Evolutionary conservation across 2,329 filamentous ascomycete genomes (phyloP), one percentile per base, ranked within the genome.

Genomic region (Sclerotinia nivalis): DNA sequence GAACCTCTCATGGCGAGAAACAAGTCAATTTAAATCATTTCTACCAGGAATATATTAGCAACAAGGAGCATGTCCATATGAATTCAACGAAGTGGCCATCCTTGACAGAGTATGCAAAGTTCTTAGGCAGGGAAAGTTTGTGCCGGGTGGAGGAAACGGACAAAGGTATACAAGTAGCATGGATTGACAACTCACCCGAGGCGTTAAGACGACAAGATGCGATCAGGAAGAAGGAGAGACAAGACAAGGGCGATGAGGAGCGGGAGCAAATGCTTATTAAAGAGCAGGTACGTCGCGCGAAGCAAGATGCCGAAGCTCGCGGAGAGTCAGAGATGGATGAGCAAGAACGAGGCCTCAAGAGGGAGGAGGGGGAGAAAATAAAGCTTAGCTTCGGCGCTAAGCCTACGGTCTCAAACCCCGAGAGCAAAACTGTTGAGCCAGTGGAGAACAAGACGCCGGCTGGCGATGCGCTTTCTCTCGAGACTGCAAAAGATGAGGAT

Each of bases 121-220:
- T 92, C 76, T 82, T 99, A 1, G 94, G 95, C 0, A 83, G 91
- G 31, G 93, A 98, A 79, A 92, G 95, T 0, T 89, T 97, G 59
- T 97, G 93, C 76, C 85, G 92, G 43, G 94, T 98, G 0, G 93
- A 98, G 80, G 95, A 98, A 79, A 93, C 89, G 54, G 88, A 92
- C 72, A 95, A 97, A 79, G 96, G 93, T 0, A 76, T 98, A 54
- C 91, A 93, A 76, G 89, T 99, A 68, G 85, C 91, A 1, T 99
- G 94, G 92, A 90, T 97, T 70, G 95, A 99, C 77, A 93, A 95
- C 76, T 94, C 91, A 49, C 93, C 93, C 0, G 95, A 97, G 69
- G 93, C 93, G 1, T 81, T 98, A 73, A 85, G 88, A 75, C 83
- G 94, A 65, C 88, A 92, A 72, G 95, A 97, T 74, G 93, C 93